Conservation (phyloP, 495 filamentous ascomycete species). For the Cudoniella acicularis region DNA sequence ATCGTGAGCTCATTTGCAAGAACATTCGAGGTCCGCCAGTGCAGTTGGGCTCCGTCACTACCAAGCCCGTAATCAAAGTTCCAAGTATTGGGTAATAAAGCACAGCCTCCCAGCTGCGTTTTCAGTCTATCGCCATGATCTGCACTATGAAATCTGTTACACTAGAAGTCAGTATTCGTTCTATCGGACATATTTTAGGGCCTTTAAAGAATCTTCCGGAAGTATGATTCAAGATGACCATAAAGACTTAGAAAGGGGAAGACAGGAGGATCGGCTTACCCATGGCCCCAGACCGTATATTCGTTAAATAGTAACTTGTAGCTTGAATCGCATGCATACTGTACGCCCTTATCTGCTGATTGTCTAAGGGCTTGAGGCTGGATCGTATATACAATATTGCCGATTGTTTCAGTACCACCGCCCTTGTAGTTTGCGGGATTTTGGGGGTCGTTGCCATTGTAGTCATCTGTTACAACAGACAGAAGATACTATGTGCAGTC, state of each 20-base stretch:
- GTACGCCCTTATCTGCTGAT: background rate
- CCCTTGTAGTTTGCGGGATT: conserved; percentile 1
- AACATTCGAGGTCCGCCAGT: no score
- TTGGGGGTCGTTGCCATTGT: background rate
- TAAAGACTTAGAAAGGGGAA: background rate
- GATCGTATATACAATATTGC: background rate
- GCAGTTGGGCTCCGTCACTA: no score
- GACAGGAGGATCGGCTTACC: background rate
- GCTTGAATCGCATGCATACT: background rate
- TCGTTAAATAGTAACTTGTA: background rate
- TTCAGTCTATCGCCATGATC: conserved; percentile 2
- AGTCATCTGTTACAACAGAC: background rate
- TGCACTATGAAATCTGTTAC: background rate
- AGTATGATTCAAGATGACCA: background rate
- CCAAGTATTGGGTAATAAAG: conserved; percentile 4
- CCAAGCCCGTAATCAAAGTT: background rate
- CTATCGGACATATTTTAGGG: background rate
- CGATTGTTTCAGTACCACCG: background rate
- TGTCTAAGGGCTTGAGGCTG: background rate
- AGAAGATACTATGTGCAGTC: conserved; percentile 1
- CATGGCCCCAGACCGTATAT: background rate
- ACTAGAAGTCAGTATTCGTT: background rate
- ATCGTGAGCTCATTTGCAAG: no score
- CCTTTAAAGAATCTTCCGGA: background rate
- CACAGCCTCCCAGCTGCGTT: background rate